Evolutionary conservation across 192 early-diverging fungal genomes (phyloP), one percentile per base, ranked within the genome.

Genomic region (Chytriomyces sp.): DNA sequence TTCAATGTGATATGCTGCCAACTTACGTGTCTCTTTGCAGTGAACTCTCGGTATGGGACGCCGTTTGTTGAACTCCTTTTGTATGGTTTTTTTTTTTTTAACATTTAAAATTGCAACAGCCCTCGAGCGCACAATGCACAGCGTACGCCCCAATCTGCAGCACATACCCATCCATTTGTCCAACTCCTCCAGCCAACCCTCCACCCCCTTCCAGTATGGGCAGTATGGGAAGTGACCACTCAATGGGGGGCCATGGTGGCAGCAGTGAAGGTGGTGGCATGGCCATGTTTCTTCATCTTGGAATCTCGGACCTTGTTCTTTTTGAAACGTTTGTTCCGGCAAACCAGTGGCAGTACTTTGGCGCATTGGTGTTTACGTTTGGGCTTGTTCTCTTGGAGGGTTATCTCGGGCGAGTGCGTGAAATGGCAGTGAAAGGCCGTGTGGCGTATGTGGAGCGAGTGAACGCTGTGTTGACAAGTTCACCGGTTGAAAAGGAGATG

Each of bases 261-360:
- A 2, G 53, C 53, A 57, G 20, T 13, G 8, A 28, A n/a, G 16
- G 26, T 44, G 71, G 71, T 28, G 63, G 70, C 9, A 92, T 92
- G 91, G 75, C 77, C 65, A 91, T 92, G 91, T 91, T 79, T 61
- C 91, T 92, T 81, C 91, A 92, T 73, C 64, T 68, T 9, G 90
- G 85, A 20, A 85, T 87, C 50, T 13, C 49, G 10, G 91, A 92
- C 67, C 86, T 88, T 67, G 83, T 92, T 47, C 83, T 92, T 16
- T 92, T 92, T 60, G 79, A 88, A 59, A 73, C 69, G 3, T 92
- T 88, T 86, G 90, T 91, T 8, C 90, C 91, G 9, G 64, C 78
- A 2, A 86, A 76, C 44, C 67, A 50, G 11, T 67, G 68, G 13
- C 86, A 91, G 60, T 91, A 91, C 72, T 68, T 80, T 13, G 85